These are phyloP conservation scores for Colletotrichum spaethianum DNA, from an alignment of 2,329 filamentous ascomycete species.

Conservation along the genomic window DNA sequence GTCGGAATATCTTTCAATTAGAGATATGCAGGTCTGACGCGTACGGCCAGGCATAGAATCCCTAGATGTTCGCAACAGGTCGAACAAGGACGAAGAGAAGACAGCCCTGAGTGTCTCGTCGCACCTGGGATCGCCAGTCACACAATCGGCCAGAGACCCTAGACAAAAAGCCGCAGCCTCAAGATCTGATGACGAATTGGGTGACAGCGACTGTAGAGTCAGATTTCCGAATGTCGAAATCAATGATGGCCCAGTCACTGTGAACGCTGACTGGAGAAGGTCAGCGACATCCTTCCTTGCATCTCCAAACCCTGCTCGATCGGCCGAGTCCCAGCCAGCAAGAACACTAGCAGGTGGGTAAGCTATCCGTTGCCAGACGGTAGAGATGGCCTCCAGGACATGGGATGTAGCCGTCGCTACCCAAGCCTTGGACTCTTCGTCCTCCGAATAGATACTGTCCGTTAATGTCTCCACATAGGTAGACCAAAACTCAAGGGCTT, in stretches of 20 bases:
- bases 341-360: conserved; percentile 73
- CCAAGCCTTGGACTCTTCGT: conserved; percentile 66
- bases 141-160: conserved; percentile 76
- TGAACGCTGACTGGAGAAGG: conserved; percentile 80
- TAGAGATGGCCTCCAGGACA: conserved; percentile 75
- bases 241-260: conserved; percentile 69
- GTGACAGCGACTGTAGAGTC: conserved; percentile 64
- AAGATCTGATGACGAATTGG: conserved; percentile 69
- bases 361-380: conserved; percentile 78
- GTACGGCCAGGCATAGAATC: conserved; percentile 72
- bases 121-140: conserved; percentile 68
- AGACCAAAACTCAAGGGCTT: conserved; percentile 85
- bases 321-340: conserved; percentile 78
- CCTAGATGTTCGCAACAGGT: conserved; percentile 65
- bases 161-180: conserved; percentile 76
- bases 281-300: conserved; percentile 86
- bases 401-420: conserved; percentile 70
- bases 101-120: conserved; percentile 73
- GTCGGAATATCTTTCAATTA: conserved; percentile 81
- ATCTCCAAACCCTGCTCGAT: conserved; percentile 77
- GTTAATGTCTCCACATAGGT: conserved; percentile 79
- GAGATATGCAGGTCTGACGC: conserved; percentile 76
- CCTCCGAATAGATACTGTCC: conserved; percentile 69
- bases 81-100: conserved; percentile 73
- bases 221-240: conserved; percentile 70